A percentile compares a stretch with the other conserved stretches of the same genome.
These are phyloP conservation scores for Epichloe bromicola DNA, from an alignment of 2,329 filamentous ascomycete species.

Conservation along the genomic window DNA sequence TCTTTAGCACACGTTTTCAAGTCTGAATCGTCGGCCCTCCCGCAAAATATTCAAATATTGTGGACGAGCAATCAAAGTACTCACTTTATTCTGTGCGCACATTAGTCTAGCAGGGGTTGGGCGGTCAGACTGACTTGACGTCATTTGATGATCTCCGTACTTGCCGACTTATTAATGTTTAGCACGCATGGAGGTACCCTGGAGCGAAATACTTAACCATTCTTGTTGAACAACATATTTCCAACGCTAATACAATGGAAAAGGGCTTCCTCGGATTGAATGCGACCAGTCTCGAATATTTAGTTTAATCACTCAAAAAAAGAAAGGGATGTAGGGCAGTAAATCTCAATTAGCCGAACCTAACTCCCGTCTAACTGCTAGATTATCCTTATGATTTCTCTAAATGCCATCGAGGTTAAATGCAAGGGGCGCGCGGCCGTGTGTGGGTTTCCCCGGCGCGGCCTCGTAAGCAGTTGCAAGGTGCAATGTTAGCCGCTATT, in stretches of 20 bases:
- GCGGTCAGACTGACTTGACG: not conserved
- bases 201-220: not conserved
- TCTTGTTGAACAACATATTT: not conserved
- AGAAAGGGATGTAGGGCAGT: too few species aligned
- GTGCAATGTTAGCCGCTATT: too few species aligned
- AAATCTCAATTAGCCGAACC: too few species aligned
- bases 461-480: too few species aligned
- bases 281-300: too few species aligned
- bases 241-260: rapidly evolving
- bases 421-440: too few species aligned
- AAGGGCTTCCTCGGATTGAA: not conserved
- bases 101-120: not conserved
- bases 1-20: not conserved
- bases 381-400: too few species aligned
- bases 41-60: not conserved
- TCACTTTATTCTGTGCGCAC: not conserved
- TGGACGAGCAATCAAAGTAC: not conserved
- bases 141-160: not conserved
- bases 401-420: too few species aligned
- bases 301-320: too few species aligned
- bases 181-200: not conserved
- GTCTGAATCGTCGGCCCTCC: not conserved
- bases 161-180: not conserved
- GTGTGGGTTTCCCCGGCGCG: too few species aligned
- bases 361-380: too few species aligned